Percentiles rank a stretch among this genome's conserved stretches.
Evolutionary conservation across 768 basidiomycete genomes (phyloP).

Genomic region (Pisolithus tinctorius): DNA sequence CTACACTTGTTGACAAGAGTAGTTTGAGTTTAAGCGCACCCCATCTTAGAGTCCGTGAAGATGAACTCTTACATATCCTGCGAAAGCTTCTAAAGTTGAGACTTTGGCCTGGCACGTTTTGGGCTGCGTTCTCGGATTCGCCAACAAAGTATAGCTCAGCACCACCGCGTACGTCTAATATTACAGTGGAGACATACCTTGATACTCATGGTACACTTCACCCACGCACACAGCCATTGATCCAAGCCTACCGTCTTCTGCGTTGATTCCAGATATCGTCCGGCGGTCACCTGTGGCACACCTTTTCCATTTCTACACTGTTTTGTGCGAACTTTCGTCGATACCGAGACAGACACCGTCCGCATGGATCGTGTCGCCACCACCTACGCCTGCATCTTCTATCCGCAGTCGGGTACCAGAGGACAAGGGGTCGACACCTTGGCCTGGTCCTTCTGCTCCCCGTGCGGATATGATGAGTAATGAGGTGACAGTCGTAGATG

Average conservation of each 20-base stretch:
- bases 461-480: slow-evolving; percentile 5
- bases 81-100: slow-evolving; percentile 65
- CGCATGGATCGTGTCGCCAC: slow-evolving; percentile 45
- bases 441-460: slow-evolving; percentile 15
- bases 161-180: slow-evolving; percentile 47
- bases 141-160: slow-evolving; percentile 48
- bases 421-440: slow-evolving; percentile 7
- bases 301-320: slow-evolving; percentile 80
- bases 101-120: slow-evolving; percentile 72
- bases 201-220: neutral
- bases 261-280: slow-evolving; percentile 62
- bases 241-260: slow-evolving; percentile 39
- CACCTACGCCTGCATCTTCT: neutral
- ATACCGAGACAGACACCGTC: slow-evolving; percentile 62
- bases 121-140: slow-evolving; percentile 66
- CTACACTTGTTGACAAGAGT: neutral
- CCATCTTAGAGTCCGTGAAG: slow-evolving; percentile 64
- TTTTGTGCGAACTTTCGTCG: slow-evolving; percentile 74
- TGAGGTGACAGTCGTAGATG: slow-evolving; percentile 49
- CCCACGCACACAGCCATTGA: slow-evolving; percentile 29
- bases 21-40: neutral
- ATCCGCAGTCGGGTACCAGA: slow-evolving; percentile 1
- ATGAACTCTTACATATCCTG: slow-evolving; percentile 82
- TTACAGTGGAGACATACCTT: no score
- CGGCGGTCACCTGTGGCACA: slow-evolving; percentile 75